Evolutionary conservation across 2,329 filamentous ascomycete genomes (phyloP), one percentile per base, ranked within the genome.

Genomic region (Claviceps spartinae): DNA sequence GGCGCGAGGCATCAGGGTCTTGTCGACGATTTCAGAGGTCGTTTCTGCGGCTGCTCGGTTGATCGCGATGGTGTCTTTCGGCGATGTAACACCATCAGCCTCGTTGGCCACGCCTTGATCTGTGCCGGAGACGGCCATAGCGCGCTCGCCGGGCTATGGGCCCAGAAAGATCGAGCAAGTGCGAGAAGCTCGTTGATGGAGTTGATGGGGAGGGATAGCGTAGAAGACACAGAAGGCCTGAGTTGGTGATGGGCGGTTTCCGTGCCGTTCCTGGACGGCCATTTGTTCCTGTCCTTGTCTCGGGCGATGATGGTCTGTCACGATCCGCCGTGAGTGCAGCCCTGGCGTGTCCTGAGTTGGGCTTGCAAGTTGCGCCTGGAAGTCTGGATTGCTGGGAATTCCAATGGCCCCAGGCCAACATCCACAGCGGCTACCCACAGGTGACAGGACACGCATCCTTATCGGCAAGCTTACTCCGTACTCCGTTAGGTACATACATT

Each of bases 1-100:
- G 50, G 74, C 72, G 57, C 77, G 76, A 62, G 76, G 69, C 53
- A 72, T 70, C 55, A 78, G 69, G 1, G 72, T 65, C 52, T 67
- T 61, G 55, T 67, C 69, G 54, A 63, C 66, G 26, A 68, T 63
- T n/a, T 63, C 62, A 38, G 59, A 58, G 36, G 62, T 54, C 46
- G 63, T 57, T 42, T 55, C 57, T 34, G 58, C 54, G 11, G 59
- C 59, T 20, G 58, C 54, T 24, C 60, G 56, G 48, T 60, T 57
- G 20, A 68, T 63, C 43, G 59, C 52, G 34, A 50, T 58, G 52
- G 56, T 57, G 47, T 60, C 53, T 51, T 58, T 62, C 51, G 64
- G 64, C 20, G 64, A 65, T 45, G 59, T 55, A 24, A 54, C 58
- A 24, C 59, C 59, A 36, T 51, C 63, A 40, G 54, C 57, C 47